A percentile compares a stretch with the other conserved stretches of the same genome.
Evolutionary conservation across 2,329 filamentous ascomycete genomes (phyloP).

Genomic region (Fonsecaea multimorphosa): DNA sequence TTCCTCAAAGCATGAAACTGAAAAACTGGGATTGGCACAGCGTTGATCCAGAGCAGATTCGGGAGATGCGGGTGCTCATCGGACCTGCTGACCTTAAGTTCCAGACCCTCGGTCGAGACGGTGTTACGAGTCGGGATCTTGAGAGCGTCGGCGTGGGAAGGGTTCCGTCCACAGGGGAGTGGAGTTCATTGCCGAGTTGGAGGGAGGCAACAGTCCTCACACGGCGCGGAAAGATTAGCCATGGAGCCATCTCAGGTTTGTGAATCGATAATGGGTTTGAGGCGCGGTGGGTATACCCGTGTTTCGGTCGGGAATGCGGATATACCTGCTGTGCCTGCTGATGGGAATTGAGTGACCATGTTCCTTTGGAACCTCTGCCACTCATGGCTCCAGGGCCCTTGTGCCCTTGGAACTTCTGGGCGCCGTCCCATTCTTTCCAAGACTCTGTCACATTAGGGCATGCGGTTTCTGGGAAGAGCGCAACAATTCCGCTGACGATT

Average conservation of each 20-base stretch:
- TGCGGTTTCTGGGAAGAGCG: no score
- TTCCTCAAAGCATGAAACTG: not conserved
- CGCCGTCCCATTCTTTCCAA: no score
- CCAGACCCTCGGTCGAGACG: constrained; percentile 28
- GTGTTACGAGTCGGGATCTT: constrained; percentile 31
- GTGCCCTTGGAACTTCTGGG: no score
- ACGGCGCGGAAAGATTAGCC: not conserved
- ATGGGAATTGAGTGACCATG: not conserved
- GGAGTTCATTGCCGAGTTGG: not conserved
- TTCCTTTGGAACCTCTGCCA: not conserved
- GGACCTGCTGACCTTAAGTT: constrained; percentile 39
- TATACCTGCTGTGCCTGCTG: not conserved
- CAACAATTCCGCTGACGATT: no score
- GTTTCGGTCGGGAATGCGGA: not conserved
- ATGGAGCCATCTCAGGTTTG: not conserved
- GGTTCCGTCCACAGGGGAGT: not conserved
- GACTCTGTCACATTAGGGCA: no score
- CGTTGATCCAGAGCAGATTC: not conserved
- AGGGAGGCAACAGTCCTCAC: not conserved
- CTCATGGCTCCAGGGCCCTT: not conserved
- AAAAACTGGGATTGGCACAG: not conserved
- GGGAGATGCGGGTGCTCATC: constrained; percentile 35
- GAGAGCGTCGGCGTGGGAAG: constrained; percentile 31
- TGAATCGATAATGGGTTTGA: not conserved
- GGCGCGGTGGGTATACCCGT: not conserved